These are phyloP conservation scores for Metschnikowia noctiluminum DNA, from an alignment of 805 yeast species.

Conservation along the genomic window DNA sequence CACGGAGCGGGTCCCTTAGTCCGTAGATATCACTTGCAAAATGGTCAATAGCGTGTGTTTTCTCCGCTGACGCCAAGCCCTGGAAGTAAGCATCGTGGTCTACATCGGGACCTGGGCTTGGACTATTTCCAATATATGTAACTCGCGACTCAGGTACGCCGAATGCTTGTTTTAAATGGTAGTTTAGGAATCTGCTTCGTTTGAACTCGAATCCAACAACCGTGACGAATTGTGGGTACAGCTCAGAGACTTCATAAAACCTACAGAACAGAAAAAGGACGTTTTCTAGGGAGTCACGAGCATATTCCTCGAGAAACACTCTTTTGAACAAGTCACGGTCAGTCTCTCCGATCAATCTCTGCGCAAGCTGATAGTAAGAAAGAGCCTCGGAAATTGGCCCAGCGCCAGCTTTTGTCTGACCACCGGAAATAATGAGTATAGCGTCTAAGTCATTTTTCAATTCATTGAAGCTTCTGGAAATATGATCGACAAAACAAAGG, in stretches of 20 bases:
- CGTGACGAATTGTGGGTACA: conserved; percentile 50
- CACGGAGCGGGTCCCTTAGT: conserved; percentile 36
- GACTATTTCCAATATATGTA: conserved; percentile 56
- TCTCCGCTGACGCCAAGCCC: conserved; percentile 48
- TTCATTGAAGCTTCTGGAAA: conserved; percentile 40
- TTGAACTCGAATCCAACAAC: conserved; percentile 78
- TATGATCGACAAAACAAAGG: conserved; percentile 59
- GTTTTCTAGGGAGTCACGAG: conserved; percentile 80
- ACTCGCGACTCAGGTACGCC: conserved; percentile 36
- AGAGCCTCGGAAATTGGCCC: conserved; percentile 59
- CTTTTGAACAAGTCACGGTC: conserved; percentile 13
- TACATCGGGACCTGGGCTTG: conserved; percentile 36
- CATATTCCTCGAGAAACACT: conserved; percentile 61
- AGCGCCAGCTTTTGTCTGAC: conserved; percentile 59
- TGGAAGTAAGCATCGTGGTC: conserved; percentile 40
- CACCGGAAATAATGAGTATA: conserved; percentile 57
- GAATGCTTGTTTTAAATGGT: conserved; percentile 51
- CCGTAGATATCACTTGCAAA: conserved; percentile 62
- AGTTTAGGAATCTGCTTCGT: conserved; percentile 50
- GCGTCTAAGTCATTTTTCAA: conserved; percentile 28
- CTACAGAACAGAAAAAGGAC: conserved; percentile 57
- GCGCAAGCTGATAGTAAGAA: conserved; percentile 51
- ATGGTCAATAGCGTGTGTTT: conserved; percentile 48
- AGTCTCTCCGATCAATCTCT: conserved; percentile 20
- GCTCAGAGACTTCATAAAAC: conserved; percentile 44